Conservation (phyloP, 1,139 yeast genomes). For the Diutina sp. region DNA sequence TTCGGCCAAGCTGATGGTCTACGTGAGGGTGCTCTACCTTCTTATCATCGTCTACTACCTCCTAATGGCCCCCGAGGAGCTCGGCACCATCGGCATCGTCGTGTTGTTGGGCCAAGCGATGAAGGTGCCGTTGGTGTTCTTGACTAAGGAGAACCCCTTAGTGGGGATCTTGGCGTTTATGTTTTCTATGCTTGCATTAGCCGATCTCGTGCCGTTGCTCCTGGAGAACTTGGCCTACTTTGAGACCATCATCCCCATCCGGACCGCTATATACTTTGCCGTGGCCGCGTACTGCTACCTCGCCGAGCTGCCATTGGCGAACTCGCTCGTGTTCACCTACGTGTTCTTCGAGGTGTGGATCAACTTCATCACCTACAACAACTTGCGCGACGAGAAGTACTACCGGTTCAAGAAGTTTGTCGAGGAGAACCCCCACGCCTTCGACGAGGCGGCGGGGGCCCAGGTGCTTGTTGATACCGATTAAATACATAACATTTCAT, state of each 20-base stretch:
- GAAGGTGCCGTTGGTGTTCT: constrained; percentile 33
- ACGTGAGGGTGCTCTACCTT: constrained; percentile 35
- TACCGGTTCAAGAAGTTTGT: constrained; percentile 25
- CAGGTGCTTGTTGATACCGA: not conserved
- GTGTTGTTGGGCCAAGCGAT: constrained; percentile 46
- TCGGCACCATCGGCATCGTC: constrained; percentile 36
- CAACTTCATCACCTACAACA: constrained; percentile 49
- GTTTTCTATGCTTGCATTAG: constrained; percentile 28
- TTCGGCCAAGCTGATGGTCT: constrained; percentile 37
- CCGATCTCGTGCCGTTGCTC: constrained; percentile 46
- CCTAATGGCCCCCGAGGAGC: constrained; percentile 24
- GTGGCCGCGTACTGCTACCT: constrained; percentile 33
- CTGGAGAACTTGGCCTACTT: constrained; percentile 46
- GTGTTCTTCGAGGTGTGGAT: constrained; percentile 63
- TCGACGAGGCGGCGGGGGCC: constrained; percentile 1
- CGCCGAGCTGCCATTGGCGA: constrained; percentile 34
- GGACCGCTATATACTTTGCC: constrained; percentile 45
- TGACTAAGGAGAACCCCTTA: constrained; percentile 34
- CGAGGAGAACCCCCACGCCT: constrained; percentile 13
- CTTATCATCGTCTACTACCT: constrained; percentile 29
- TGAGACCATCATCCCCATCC: constrained; percentile 55
- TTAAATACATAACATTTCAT: not conserved
- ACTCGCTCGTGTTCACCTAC: constrained; percentile 49
- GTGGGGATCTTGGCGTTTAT: constrained; percentile 38
- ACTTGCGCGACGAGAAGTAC: constrained; percentile 51